Evolutionary conservation across 495 filamentous ascomycete genomes (phyloP).

Genomic region (Cercophora samala): DNA sequence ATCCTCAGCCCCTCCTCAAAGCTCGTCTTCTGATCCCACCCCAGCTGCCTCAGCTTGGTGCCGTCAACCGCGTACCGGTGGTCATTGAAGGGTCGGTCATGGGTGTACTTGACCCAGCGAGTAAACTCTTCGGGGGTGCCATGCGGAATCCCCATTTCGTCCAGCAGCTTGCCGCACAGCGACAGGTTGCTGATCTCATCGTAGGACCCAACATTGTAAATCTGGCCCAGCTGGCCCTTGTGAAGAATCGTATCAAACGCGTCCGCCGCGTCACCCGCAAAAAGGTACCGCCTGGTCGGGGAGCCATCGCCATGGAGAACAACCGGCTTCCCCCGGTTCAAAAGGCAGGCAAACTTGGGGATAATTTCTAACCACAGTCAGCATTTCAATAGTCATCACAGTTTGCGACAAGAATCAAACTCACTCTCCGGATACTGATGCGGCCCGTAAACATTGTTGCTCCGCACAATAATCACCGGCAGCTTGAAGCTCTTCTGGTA

Average conservation of each 20-base stretch:
- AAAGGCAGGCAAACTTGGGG: constrained; percentile 65
- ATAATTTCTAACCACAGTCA: constrained; percentile 58
- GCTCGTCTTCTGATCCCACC: constrained; percentile 61
- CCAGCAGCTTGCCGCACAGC: constrained; percentile 57
- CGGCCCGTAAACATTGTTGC: constrained; percentile 78
- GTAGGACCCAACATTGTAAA: constrained; percentile 69
- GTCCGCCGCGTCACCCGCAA: constrained; percentile 69
- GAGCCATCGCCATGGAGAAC: constrained; percentile 68
- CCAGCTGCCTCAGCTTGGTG: constrained; percentile 59
- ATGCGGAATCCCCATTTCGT: constrained; percentile 46
- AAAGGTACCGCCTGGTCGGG: constrained; percentile 66
- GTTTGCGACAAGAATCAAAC: constrained; percentile 19
- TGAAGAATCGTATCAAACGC: constrained; percentile 76
- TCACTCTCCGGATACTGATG: constrained; percentile 77
- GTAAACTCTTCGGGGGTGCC: constrained; percentile 42
- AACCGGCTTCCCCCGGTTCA: constrained; percentile 55
- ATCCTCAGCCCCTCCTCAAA: constrained; percentile 59
- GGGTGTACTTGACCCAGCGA: constrained; percentile 60
- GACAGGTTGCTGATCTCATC: constrained; percentile 64
- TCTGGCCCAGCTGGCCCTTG: constrained; percentile 60
- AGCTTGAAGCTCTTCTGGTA: constrained; percentile 71
- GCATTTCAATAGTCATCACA: background rate
- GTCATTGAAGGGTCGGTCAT: constrained; percentile 73
- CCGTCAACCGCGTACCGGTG: constrained; percentile 65
- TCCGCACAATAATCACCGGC: constrained; percentile 65